phyloP scores from a whole-genome alignment of 106 monocot genomes.

The Amphibolis antarctica region DNA sequence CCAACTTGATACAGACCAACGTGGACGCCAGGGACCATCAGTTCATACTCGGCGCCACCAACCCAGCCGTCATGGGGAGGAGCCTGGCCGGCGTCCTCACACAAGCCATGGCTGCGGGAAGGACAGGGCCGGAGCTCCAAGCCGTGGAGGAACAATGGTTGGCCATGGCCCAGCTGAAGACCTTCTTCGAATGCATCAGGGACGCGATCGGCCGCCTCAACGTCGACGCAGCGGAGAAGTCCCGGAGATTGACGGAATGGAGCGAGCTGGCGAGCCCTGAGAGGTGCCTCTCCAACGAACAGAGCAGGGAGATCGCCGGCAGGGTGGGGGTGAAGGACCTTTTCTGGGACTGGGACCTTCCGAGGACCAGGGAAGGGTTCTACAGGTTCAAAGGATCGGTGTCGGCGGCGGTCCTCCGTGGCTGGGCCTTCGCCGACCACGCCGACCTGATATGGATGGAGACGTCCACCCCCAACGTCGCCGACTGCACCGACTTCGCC shows the following conservation, averaged over 20 bases:
- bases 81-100: conserved; percentile 36
- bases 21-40: conserved; percentile 81
- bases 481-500: conserved; percentile 61
- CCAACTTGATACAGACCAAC: conserved; percentile 78
- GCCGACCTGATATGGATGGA: conserved; percentile 92
- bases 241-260: conserved; percentile 42
- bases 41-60: conserved; percentile 82
- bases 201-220: conserved; percentile 33
- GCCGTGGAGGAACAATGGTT: conserved; percentile 60
- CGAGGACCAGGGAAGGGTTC: conserved; percentile 82
- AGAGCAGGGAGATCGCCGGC: conserved; percentile 36
- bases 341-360: conserved; percentile 97
- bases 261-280: conserved; percentile 13
- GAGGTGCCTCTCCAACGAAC: conserved; percentile 49
- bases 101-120: conserved; percentile 44
- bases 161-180: conserved; percentile 46
- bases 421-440: conserved; percentile 54
- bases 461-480: conserved; percentile 68
- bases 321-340: conserved; percentile 40
- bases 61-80: conserved; percentile 33
- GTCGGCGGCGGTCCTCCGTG: conserved; percentile 55
- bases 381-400: conserved; percentile 78
- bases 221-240: conserved; percentile 34
- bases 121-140: conserved; percentile 55
- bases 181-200: conserved; percentile 54